Conservation (phyloP, 2,329 filamentous ascomycete genomes). For the Didymellaceae sp. region DNA sequence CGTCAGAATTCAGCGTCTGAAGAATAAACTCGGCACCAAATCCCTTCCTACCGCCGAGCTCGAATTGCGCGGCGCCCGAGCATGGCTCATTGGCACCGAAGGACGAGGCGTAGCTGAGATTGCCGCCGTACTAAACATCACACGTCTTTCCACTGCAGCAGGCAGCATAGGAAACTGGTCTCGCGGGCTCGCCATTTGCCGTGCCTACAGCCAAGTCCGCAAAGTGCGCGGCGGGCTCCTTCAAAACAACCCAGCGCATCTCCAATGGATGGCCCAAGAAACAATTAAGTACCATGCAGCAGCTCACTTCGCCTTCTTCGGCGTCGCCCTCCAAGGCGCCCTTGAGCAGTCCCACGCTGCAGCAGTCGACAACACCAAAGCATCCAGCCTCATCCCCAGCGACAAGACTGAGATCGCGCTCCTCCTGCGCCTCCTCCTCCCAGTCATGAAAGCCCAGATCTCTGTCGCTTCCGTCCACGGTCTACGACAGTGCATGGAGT, state of each 20-base stretch:
- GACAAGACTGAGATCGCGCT: slow-evolving; percentile 20
- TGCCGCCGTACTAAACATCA: slow-evolving; percentile 71
- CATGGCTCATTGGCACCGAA: slow-evolving; percentile 68
- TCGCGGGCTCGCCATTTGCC: slow-evolving; percentile 63
- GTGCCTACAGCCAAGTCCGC: slow-evolving; percentile 65
- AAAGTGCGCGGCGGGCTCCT: slow-evolving; percentile 58
- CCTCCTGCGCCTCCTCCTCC: slow-evolving; percentile 34
- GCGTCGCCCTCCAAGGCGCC: slow-evolving; percentile 61
- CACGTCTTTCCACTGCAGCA: slow-evolving; percentile 64
- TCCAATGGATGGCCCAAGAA: slow-evolving; percentile 64
- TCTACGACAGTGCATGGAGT: slow-evolving; percentile 64
- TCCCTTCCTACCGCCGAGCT: slow-evolving; percentile 76
- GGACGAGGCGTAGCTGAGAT: slow-evolving; percentile 74
- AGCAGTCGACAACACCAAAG: slow-evolving; percentile 29
- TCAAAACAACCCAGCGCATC: slow-evolving; percentile 61
- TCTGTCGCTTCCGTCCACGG: slow-evolving; percentile 53
- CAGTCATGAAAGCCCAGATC: slow-evolving; percentile 35
- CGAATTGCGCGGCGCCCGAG: slow-evolving; percentile 54
- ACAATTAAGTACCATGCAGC: slow-evolving; percentile 63
- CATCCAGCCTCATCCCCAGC: slow-evolving; percentile 28
- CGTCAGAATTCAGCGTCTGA: slow-evolving; percentile 70
- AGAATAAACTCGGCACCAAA: slow-evolving; percentile 75
- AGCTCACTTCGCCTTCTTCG: slow-evolving; percentile 63
- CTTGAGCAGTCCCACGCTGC: slow-evolving; percentile 55
- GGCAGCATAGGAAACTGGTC: slow-evolving; percentile 61